phyloP scores from a whole-genome alignment of 305 asterid species.

The Solanum chacoense region DNA sequence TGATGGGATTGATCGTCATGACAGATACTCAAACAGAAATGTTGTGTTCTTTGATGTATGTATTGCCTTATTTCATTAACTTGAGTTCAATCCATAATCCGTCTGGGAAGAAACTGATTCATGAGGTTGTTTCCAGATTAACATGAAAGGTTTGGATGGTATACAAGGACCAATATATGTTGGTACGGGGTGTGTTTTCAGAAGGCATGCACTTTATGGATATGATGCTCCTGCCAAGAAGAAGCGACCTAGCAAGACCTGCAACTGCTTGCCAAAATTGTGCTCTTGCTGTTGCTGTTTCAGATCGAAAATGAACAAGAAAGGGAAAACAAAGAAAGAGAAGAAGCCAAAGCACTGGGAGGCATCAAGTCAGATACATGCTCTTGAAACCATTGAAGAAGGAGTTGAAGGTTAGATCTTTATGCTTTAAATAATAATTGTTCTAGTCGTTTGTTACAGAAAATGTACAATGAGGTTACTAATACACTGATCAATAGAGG shows the following conservation, averaged over 20 bases:
- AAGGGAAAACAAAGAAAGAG: constrained; percentile 45
- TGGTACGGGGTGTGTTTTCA: constrained; percentile 81
- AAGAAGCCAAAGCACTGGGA: constrained; percentile 66
- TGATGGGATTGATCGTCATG: constrained; percentile 79
- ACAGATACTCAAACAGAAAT: constrained; percentile 80
- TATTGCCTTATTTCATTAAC: constrained; percentile 2
- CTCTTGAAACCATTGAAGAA: constrained; percentile 83
- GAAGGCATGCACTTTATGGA: constrained; percentile 84
- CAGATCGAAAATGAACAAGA: constrained; percentile 36
- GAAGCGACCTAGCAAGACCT: constrained; percentile 71
- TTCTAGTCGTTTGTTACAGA: not conserved
- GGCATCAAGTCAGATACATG: constrained; percentile 77
- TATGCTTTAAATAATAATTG: not conserved
- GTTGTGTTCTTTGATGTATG: constrained; percentile 88
- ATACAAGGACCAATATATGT: constrained; percentile 91
- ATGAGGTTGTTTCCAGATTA: constrained; percentile 41
- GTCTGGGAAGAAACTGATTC: constrained; percentile 11
- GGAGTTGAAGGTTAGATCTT: constrained; percentile 41
- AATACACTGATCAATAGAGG: not conserved
- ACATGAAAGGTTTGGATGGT: constrained; percentile 93
- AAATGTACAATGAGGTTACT: not conserved
- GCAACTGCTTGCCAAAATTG: constrained; percentile 86
- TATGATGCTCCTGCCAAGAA: constrained; percentile 62
- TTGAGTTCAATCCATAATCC: not conserved
- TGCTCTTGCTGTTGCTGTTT: constrained; percentile 48